Conservation (phyloP, 2,329 filamentous ascomycete genomes). For the Exophiala calicioides region DNA sequence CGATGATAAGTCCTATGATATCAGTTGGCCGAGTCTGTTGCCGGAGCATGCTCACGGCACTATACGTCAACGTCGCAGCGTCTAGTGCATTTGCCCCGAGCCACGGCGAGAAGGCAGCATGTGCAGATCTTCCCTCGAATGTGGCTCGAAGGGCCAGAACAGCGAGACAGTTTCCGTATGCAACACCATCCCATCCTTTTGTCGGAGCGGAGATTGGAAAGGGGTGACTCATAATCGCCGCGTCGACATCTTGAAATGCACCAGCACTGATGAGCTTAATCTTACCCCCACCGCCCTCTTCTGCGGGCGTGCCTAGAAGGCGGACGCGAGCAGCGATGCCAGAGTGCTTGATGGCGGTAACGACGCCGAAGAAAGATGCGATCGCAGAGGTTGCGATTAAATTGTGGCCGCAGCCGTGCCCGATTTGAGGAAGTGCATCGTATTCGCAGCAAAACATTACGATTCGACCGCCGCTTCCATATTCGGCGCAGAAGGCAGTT, state of each 20-base stretch:
- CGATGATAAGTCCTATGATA: neutral
- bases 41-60: neutral
- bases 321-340: slow-evolving; percentile 34
- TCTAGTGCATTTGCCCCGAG: neutral
- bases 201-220: neutral
- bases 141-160: neutral
- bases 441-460: slow-evolving; percentile 46
- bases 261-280: slow-evolving; percentile 46
- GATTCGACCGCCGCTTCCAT: slow-evolving; percentile 41
- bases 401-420: slow-evolving; percentile 46
- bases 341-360: slow-evolving; percentile 32
- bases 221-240: neutral
- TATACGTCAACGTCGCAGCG: neutral
- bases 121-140: neutral
- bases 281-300: slow-evolving; percentile 44
- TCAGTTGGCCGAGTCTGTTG: neutral
- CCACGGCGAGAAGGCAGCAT: neutral
- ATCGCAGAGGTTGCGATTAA: slow-evolving; percentile 43
- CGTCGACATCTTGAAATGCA: slow-evolving; percentile 35
- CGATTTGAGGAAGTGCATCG: slow-evolving; percentile 42
- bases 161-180: neutral
- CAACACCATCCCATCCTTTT: neutral
- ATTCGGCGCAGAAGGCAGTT: slow-evolving; percentile 53
- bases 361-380: slow-evolving; percentile 39
- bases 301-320: slow-evolving; percentile 42